Conservation (phyloP, 2,329 filamentous ascomycete species). For the Penicillium concentricum region DNA sequence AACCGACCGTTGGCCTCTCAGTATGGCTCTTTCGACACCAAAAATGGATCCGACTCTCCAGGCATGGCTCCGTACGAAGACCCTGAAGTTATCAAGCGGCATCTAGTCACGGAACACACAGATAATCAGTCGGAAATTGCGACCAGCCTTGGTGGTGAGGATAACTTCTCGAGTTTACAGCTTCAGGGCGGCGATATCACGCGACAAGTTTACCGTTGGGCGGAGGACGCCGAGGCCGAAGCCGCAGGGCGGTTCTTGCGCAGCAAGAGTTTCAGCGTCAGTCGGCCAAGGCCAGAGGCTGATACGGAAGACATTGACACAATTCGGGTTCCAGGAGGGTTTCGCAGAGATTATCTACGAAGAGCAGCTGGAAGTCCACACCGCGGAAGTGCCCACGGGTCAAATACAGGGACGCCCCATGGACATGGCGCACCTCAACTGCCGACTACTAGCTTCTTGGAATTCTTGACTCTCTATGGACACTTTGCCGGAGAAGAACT, state of each 20-base stretch:
- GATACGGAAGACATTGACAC: slow-evolving; percentile 81
- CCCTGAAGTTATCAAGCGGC: slow-evolving; percentile 84
- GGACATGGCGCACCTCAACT: slow-evolving; percentile 55
- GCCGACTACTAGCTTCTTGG: slow-evolving; percentile 89
- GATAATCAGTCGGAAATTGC: slow-evolving; percentile 35
- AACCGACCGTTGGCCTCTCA: slow-evolving; percentile 61
- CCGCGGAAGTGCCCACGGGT: slow-evolving; percentile 41
- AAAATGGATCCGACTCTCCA: slow-evolving; percentile 30
- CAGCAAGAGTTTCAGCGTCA: slow-evolving; percentile 83
- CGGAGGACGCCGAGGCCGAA: slow-evolving; percentile 77
- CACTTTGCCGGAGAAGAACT: slow-evolving; percentile 97
- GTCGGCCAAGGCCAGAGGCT: slow-evolving; percentile 74
- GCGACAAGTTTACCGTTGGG: slow-evolving; percentile 93
- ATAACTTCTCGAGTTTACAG: slow-evolving; percentile 90
- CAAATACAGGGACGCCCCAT: slow-evolving; percentile 37
- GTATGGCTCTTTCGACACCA: slow-evolving; percentile 82
- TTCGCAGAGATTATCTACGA: slow-evolving; percentile 84
- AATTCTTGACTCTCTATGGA: slow-evolving; percentile 91
- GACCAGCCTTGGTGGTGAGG: slow-evolving; percentile 52
- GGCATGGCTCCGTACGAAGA: slow-evolving; percentile 70
- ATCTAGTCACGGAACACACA: slow-evolving; percentile 62
- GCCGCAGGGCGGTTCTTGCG: slow-evolving; percentile 60
- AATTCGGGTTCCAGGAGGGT: slow-evolving; percentile 91
- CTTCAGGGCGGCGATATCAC: slow-evolving; percentile 95
- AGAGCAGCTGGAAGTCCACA: slow-evolving; percentile 67